A percentile compares a stretch with the other conserved stretches of the same genome.
Evolutionary conservation across 1,284 basidiomycete genomes (phyloP).

Genomic region (Sanghuangporus weigelae): DNA sequence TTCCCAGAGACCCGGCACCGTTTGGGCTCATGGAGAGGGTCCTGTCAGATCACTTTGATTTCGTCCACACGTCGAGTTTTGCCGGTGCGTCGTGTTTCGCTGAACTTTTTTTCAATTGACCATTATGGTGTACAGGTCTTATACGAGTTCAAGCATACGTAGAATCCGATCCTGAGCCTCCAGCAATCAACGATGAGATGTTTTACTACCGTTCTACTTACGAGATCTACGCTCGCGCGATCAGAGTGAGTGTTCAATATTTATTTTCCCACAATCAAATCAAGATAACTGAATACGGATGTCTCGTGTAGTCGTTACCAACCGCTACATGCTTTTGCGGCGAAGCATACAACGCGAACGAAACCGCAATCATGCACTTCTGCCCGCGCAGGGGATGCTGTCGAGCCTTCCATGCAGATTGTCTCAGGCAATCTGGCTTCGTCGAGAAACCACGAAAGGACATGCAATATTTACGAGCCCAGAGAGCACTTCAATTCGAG

Average conservation of each 20-base stretch:
- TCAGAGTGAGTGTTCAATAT: neutral
- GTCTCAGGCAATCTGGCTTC: neutral
- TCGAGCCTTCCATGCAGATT: conserved; percentile 5
- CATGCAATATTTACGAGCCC: neutral
- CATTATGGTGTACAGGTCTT: neutral
- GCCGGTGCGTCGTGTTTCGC: neutral
- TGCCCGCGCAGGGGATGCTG: conserved; percentile 6
- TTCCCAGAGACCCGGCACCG: neutral
- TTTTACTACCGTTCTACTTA: conserved; percentile 13
- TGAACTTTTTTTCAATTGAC: neutral
- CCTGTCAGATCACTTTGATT: conserved; percentile 14
- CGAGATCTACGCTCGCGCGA: neutral
- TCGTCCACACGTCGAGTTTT: conserved; percentile 14
- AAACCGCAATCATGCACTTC: conserved; percentile 10
- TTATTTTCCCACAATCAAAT: neutral
- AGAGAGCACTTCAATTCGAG: neutral
- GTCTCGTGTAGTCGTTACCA: neutral
- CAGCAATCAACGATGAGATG: conserved; percentile 1
- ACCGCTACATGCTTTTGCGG: conserved; percentile 8
- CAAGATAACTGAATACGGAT: too few species aligned
- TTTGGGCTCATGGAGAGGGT: conserved; percentile 12
- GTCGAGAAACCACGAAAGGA: neutral
- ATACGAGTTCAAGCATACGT: neutral
- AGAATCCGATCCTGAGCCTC: conserved; percentile 1
- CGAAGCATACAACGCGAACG: conserved; percentile 9